phyloP scores from a whole-genome alignment of 164 flowering plant genomes.

The Pachysandra terminalis region DNA sequence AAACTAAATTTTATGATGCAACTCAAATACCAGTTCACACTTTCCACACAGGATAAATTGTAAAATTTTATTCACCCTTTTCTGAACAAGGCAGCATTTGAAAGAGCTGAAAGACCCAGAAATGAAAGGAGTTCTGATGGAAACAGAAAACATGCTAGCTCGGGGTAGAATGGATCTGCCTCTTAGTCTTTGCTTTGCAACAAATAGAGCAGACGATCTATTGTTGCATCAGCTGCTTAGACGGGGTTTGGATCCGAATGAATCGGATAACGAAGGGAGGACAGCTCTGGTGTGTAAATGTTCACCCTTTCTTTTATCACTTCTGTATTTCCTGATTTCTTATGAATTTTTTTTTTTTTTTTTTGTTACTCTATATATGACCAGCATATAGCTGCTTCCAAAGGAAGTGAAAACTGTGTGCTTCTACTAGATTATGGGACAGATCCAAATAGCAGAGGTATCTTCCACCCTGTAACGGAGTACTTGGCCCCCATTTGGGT shows the following conservation, averaged over 20 bases:
- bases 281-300: conserved; percentile 60
- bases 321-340: no score
- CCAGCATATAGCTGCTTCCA: conserved; percentile 84
- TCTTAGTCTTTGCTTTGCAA: conserved; percentile 80
- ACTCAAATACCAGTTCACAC: no score
- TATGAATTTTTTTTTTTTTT: neutral
- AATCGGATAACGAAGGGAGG: conserved; percentile 73
- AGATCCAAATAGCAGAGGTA: conserved; percentile 80
- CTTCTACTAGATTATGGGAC: conserved; percentile 79
- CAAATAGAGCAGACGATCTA: conserved; percentile 69
- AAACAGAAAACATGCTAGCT: conserved; percentile 85
- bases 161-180: conserved; percentile 90
- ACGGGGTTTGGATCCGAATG: conserved; percentile 83
- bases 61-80: no score
- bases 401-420: conserved; percentile 77
- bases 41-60: no score
- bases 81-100: conserved; percentile 56
- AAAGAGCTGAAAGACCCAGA: conserved; percentile 63
- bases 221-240: conserved; percentile 64
- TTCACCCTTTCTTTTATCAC: no score
- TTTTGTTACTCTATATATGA: conserved; percentile 12
- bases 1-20: no score
- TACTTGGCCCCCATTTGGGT: neutral
- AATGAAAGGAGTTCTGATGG: conserved; percentile 68
- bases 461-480: neutral